Evolutionary conservation across 345 rosid genomes (phyloP), one percentile per base, ranked within the genome.

Genomic region (Pseudoturritis turrita): DNA sequence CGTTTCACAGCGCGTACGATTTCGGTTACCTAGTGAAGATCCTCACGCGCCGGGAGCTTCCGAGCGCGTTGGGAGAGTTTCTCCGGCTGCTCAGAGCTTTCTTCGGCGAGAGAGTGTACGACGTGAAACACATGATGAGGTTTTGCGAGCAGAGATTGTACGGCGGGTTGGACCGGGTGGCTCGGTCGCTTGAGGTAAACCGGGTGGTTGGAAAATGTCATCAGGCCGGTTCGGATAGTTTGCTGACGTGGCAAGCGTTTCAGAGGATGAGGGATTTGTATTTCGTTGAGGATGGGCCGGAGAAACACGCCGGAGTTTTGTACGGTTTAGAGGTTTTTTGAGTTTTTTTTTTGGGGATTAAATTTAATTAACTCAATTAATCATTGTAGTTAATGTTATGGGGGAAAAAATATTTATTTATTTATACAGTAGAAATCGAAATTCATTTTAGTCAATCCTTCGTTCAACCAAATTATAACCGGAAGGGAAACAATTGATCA

Each of bases 1-100:
- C 96, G 14, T 94, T 94, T 60, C 98, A 94, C 82, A 84, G 96
- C 87, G 91, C 96, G 55, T 89, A 94, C 36, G 98, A 94, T 74
- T 94, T 91, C 56, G 97, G 98, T 51, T 94, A 94, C 78, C 51
- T 94, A 5, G 82, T 94, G 43, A 94, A 94, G 78, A 82, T 85
- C 13, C 85, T 94, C 78, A 94, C 97, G 64, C 87, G 88, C 63
- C 82, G 83, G 51, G 41, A 45, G 17, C 75, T 91, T 52, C 97
- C 98, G 14, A 33, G 15, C 5, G 67, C 77, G 19, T 76, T 91
- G 29, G 47, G 58, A 0, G 96, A 86, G 68, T 91, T 95, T 69
- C 60, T 89, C 11, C 49, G 49, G 21, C 1, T 83, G 6, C 72
- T 84, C 4, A 84, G 85, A 74, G 78, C 83, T 47, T 81, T 86